These are phyloP conservation scores for Cercophora sp. DNA, from an alignment of 495 filamentous ascomycete genomes.

Conservation along the genomic window DNA sequence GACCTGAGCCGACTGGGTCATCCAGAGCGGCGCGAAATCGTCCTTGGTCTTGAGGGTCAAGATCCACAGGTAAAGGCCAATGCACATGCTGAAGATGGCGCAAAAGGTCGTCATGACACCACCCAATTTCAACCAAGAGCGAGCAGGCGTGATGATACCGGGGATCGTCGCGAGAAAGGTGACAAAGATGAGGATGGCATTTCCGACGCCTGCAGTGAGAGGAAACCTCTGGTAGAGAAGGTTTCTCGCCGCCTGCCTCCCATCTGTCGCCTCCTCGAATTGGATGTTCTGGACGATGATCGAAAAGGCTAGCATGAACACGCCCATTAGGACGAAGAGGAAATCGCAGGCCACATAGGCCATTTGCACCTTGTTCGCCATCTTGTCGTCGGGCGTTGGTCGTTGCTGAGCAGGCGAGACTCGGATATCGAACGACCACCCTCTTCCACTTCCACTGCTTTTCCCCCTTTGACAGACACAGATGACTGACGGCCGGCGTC, in stretches of 20 bases:
- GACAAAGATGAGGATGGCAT: conserved; percentile 57
- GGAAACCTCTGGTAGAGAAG: conserved; percentile 60
- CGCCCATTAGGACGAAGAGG: conserved; percentile 61
- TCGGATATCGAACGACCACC: not conserved
- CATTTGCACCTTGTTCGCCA: conserved; percentile 55
- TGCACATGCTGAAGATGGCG: conserved; percentile 57
- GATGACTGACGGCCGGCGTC: conserved; percentile 24
- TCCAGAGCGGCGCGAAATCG: conserved; percentile 55
- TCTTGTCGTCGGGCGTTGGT: conserved; percentile 25
- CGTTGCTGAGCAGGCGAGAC: conserved; percentile 15
- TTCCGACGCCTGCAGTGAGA: conserved; percentile 60
- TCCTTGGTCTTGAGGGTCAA: conserved; percentile 59
- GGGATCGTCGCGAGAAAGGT: conserved; percentile 56
- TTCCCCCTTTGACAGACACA: conserved; percentile 2
- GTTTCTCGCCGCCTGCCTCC: conserved; percentile 56
- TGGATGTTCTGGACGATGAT: conserved; percentile 52
- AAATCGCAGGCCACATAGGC: conserved; percentile 54
- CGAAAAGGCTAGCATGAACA: conserved; percentile 59
- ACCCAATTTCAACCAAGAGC: conserved; percentile 56
- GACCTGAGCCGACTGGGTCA: conserved; percentile 40
- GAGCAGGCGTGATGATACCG: conserved; percentile 55
- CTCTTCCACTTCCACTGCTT: not conserved
- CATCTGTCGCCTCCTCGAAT: conserved; percentile 42
- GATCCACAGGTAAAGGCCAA: conserved; percentile 68
- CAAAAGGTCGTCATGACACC: conserved; percentile 57